Evolutionary conservation across 1,284 basidiomycete species (phyloP), one percentile per base, ranked within the genome.

Genomic region (Papiliotrema fonsecae): DNA sequence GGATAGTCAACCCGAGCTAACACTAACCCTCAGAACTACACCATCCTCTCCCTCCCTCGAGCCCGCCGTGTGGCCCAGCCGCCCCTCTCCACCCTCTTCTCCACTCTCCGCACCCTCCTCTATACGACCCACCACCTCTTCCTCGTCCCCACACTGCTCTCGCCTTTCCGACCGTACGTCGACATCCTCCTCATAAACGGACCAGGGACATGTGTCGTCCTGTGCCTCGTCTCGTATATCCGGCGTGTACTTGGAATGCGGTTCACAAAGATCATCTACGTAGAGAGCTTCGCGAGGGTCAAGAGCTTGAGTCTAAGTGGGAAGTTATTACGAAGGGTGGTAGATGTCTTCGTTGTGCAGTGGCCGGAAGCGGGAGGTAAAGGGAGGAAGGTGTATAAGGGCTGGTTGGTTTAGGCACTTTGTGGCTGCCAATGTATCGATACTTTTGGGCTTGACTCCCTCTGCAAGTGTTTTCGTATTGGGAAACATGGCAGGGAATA

Each of bases 271-370:
- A 70, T 91, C 25, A 81, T 99, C 48, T 99, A 97, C 69, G 78
- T 97, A 37, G 96, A 98, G 72, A 93, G 91, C 0, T 96, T 96
- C 67, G 92, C 96, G 6, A 83, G 96, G 14, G 91, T 97, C 6
- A 78, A 76, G 26, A 79, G 80, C 0, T 77, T 97, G 18, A 94
- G 89, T 13, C 77, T 97, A 16, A 90, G 91, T 21, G 94, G 85
- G 24, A 88, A 81, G 61, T 75, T 98, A 37, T 77, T 97, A 19
- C 79, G 82, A 30, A 81, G 81, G 9, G 75, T 94, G 35, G 91
- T 90, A 6, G 92, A 97, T 72, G 81, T 83, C 42, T 91, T 94
- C 66, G 65, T 93, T 48, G 86, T 89, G 14, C 90, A 94, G 65
- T 94, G 90, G 90, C 84, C 85, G 18, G 76, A 81, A 38, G 65